These are phyloP conservation scores for Gloeopeniophorella convolvens DNA, from an alignment of 768 basidiomycete genomes.

Conservation along the genomic window DNA sequence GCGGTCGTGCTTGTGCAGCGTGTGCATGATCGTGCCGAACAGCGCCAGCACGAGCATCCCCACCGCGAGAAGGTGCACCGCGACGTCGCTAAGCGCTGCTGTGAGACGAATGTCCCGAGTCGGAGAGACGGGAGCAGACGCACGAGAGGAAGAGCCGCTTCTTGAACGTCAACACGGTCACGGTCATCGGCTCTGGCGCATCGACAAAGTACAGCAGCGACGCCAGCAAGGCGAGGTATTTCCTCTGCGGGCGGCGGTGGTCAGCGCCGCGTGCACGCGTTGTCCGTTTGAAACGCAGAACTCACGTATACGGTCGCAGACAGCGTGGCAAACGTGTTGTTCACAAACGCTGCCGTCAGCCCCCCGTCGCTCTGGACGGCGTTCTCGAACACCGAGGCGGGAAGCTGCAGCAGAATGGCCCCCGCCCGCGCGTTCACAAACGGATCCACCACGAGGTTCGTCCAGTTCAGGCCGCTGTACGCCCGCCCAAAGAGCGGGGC, in stretches of 20 bases:
- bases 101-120: background rate
- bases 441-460: constrained; percentile 31
- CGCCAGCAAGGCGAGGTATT: constrained; percentile 45
- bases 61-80: constrained; percentile 38
- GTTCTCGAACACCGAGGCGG: constrained; percentile 45
- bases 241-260: constrained; percentile 26
- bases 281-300: constrained; percentile 4
- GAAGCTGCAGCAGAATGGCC: constrained; percentile 43
- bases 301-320: constrained; percentile 45
- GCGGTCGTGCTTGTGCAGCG: constrained; percentile 41
- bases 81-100: constrained; percentile 30
- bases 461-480: constrained; percentile 51
- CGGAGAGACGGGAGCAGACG: constrained; percentile 5
- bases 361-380: constrained; percentile 36
- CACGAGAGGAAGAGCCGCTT: constrained; percentile 47
- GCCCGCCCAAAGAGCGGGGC: constrained; percentile 38
- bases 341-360: constrained; percentile 33
- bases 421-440: constrained; percentile 35
- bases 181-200: constrained; percentile 29
- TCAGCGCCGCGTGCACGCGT: background rate
- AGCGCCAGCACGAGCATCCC: constrained; percentile 41
- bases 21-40: constrained; percentile 37
- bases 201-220: constrained; percentile 45
- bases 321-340: constrained; percentile 33
- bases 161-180: constrained; percentile 39